Base-by-base conservation (phyloP, 495 filamentous ascomycete genomes). In the Jackrogersella minutella region DNA sequence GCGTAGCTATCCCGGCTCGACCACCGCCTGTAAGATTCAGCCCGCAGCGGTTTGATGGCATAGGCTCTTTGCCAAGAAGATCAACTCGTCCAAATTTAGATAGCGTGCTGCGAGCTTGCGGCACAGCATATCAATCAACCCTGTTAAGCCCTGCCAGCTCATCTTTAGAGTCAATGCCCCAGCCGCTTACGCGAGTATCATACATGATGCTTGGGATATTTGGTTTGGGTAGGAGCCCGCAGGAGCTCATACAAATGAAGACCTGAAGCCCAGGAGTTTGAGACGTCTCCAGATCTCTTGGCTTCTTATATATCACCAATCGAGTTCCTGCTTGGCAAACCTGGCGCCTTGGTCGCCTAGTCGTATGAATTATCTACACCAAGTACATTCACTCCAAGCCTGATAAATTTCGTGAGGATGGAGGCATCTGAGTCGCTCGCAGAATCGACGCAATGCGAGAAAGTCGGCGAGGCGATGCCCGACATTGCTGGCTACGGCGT, bases 401-500 rank as follows among this genome's bases (percentile, higher is more conserved):
- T 13, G 19, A 34, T 22, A 43, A 21, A 19, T 40, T 16, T 36
- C 10, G 16, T 44, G 19, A 21, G 17, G 14, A 63, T 64, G 65
- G 64, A 62, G 31, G 40, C 53, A 13, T 30, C 65, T 13, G 66
- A 65, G 37, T n/a, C 55, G n/a, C 30, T 33, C 21, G 66, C 49
- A 39, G 56, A 65, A 9, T 50, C 55, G 36, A 40, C 31, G 16
- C 60, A 64, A 64, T 76, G 75, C 47, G 75, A 77, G 71, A 64
- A 70, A 7, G 75, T 77, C 13, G 76, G 76, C 58, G 73, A 77
- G 71, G 56, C 70, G 61, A 76, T 76, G 70, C 71, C 74, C 31
- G 71, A 73, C 31, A 67, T 78, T 46, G 76, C 74, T 19, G 75
- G 75, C 43, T 74, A 69, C 36, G 75, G 76, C 44, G 76, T 78